A percentile compares a stretch with the other conserved stretches of the same genome.
Conservation (phyloP, 345 rosid genomes). For the Gossypium turneri region DNA sequence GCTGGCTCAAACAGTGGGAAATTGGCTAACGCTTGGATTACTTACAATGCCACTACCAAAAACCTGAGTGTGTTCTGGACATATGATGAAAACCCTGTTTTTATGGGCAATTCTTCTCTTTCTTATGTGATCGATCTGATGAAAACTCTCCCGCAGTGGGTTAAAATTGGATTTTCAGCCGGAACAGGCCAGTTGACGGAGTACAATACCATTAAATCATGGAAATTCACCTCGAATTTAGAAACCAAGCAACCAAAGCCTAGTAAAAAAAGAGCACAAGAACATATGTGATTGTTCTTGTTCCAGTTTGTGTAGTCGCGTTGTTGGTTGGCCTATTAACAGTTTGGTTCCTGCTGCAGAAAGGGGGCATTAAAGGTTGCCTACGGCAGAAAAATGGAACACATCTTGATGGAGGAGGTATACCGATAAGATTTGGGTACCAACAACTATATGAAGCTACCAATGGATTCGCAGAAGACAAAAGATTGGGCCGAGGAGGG, state of each 20-base stretch:
- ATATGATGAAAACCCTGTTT: slow-evolving; percentile 8
- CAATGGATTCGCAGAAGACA: background rate
- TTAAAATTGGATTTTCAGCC: slow-evolving; percentile 36
- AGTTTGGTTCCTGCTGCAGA: background rate
- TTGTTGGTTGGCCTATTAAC: background rate
- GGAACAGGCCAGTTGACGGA: slow-evolving; percentile 18
- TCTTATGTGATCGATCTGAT: slow-evolving; percentile 23
- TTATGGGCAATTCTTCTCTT: slow-evolving; percentile 16
- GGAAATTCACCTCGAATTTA: slow-evolving; percentile 40
- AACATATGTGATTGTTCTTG: background rate
- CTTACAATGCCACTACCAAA: slow-evolving; percentile 29
- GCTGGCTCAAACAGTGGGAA: slow-evolving; percentile 32
- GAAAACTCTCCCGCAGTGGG: slow-evolving; percentile 31
- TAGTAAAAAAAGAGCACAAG: background rate
- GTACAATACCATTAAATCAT: slow-evolving; percentile 23
- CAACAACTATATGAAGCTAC: background rate
- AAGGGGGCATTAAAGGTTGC: background rate
- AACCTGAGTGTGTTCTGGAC: slow-evolving; percentile 34
- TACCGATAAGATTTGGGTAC: background rate
- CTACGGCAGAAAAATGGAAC: background rate
- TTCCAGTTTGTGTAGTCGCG: background rate
- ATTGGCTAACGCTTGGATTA: slow-evolving; percentile 23
- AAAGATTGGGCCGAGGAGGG: background rate
- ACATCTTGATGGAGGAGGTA: background rate
- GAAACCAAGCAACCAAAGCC: background rate